Percentiles rank a stretch among this genome's conserved stretches.
Evolutionary conservation across 2,329 filamentous ascomycete genomes (phyloP).

Genomic region (Neodidymelliopsis sp.): DNA sequence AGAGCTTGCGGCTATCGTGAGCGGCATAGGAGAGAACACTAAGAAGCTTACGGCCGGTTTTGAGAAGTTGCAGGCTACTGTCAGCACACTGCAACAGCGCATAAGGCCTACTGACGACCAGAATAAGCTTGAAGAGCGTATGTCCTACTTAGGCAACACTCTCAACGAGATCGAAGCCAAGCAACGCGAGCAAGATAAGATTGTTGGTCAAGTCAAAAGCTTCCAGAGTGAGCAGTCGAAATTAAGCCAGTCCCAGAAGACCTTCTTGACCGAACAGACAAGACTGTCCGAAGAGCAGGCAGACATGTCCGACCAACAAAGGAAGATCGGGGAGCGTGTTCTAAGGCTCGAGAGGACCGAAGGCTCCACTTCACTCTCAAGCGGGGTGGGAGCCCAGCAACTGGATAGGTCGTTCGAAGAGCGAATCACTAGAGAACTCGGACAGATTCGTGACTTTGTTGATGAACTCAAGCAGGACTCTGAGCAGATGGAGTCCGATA

Average conservation of each 20-base stretch:
- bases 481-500: neutral
- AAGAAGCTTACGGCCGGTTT: neutral
- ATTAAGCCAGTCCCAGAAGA: too few relatives aligned
- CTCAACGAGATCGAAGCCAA: too few relatives aligned
- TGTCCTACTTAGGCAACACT: too few relatives aligned
- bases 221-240: neutral
- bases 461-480: neutral
- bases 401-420: neutral
- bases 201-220: neutral
- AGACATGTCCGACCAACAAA: neutral
- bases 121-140: too few relatives aligned
- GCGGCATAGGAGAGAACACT: neutral
- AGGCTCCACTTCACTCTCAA: neutral
- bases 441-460: neutral
- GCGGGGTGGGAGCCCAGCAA: neutral
- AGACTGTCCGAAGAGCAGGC: neutral
- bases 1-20: neutral
- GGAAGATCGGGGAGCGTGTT: neutral
- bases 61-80: neutral
- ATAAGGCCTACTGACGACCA: too few relatives aligned
- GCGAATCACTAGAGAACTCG: neutral
- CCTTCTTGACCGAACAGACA: neutral
- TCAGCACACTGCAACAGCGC: neutral
- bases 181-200: too few relatives aligned
- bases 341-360: neutral